These are phyloP conservation scores for Mycena olivaceomarginata DNA, from an alignment of 768 basidiomycete genomes.

Conservation along the genomic window DNA sequence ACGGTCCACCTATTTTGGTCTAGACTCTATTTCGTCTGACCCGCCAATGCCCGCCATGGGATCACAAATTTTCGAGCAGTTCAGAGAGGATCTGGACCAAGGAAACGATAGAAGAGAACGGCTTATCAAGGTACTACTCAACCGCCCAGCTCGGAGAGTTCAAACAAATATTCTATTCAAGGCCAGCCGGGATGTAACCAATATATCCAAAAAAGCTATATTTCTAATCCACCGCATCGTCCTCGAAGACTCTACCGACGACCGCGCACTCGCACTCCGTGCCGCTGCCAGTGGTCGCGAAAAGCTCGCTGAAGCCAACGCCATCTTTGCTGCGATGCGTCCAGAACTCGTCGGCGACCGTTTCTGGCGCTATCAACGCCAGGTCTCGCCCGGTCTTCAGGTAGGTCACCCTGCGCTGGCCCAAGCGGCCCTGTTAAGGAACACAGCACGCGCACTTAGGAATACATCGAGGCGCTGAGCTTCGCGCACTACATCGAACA, in stretches of 20 bases:
- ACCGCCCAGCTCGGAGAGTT: not conserved
- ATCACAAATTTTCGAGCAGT: slow-evolving; percentile 70
- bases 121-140: slow-evolving; percentile 84
- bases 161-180: slow-evolving; percentile 52
- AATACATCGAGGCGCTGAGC: slow-evolving; percentile 96
- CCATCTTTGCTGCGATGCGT: slow-evolving; percentile 76
- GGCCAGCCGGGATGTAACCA: slow-evolving; percentile 92
- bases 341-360: slow-evolving; percentile 78
- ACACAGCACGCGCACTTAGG: slow-evolving; percentile 54
- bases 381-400: slow-evolving; percentile 89
- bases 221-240: slow-evolving; percentile 91
- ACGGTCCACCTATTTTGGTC: too few relatives aligned
- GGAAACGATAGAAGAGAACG: slow-evolving; percentile 93
- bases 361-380: slow-evolving; percentile 87
- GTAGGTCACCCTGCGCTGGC: not conserved
- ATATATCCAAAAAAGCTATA: slow-evolving; percentile 94
- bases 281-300: slow-evolving; percentile 72
- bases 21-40: too few relatives aligned
- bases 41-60: slow-evolving; percentile 43
- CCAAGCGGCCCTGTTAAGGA: slow-evolving; percentile 2
- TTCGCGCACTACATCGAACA: slow-evolving; percentile 91
- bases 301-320: slow-evolving; percentile 82
- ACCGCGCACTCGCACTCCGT: slow-evolving; percentile 53
- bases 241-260: slow-evolving; percentile 58
- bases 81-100: slow-evolving; percentile 86